Evolutionary conservation across 371 early-diverging fungal genomes (phyloP).

Genomic region (Apophysomyces variabilis): DNA sequence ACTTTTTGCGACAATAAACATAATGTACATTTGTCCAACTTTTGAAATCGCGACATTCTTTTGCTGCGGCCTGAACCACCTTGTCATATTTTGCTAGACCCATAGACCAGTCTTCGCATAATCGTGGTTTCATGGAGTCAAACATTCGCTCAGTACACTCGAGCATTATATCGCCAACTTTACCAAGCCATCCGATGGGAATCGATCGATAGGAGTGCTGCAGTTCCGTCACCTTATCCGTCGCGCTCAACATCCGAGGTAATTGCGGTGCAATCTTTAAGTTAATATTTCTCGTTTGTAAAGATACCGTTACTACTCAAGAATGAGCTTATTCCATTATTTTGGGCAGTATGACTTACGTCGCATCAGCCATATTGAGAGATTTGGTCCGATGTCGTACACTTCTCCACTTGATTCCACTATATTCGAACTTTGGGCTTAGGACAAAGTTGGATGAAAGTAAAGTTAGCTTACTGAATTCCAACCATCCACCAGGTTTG

Average conservation of each 20-base stretch:
- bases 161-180: constrained; percentile 41
- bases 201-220: constrained; percentile 40
- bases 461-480: neutral
- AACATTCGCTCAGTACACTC: constrained; percentile 41
- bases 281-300: constrained; percentile 43
- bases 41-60: constrained; percentile 47
- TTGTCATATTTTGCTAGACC: constrained; percentile 41
- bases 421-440: constrained; percentile 7
- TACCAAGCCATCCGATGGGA: constrained; percentile 53
- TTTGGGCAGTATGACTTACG: constrained; percentile 20
- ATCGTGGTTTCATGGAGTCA: constrained; percentile 44
- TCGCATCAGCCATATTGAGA: constrained; percentile 54
- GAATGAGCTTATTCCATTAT: neutral
- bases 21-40: constrained; percentile 50
- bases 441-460: neutral
- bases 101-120: constrained; percentile 57
- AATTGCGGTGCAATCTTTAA: constrained; percentile 35
- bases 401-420: constrained; percentile 31
- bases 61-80: constrained; percentile 26
- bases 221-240: constrained; percentile 16
- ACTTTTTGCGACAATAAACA: constrained; percentile 22
- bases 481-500: constrained; percentile 29
- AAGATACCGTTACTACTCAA: constrained; percentile 40
- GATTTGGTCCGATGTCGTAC: constrained; percentile 49
- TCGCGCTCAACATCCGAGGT: constrained; percentile 22